Evolutionary conservation across 116 monocot genomes (phyloP).

Genomic region (Dioscorea cayenensis): DNA sequence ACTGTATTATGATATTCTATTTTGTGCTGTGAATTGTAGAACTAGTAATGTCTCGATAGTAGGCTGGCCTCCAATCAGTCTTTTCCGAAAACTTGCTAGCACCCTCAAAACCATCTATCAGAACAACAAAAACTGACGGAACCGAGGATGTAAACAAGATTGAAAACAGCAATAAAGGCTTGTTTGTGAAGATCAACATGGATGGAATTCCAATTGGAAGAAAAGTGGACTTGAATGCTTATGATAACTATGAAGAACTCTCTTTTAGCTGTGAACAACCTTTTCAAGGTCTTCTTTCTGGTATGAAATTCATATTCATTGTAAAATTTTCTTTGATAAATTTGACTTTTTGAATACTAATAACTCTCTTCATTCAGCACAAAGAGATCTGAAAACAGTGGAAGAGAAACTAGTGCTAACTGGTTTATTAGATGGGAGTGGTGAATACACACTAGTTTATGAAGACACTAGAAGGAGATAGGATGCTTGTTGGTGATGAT

Average conservation of each 20-base stretch:
- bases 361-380: slow-evolving; percentile 27
- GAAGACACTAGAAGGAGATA: slow-evolving; percentile 79
- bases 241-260: slow-evolving; percentile 51
- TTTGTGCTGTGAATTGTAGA: slow-evolving; percentile 1
- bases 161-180: slow-evolving; percentile 16
- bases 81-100: slow-evolving; percentile 52
- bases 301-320: slow-evolving; percentile 12
- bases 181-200: slow-evolving; percentile 76
- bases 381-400: slow-evolving; percentile 25
- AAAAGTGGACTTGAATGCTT: slow-evolving; percentile 58
- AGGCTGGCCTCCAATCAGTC: slow-evolving; percentile 65
- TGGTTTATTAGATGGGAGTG: slow-evolving; percentile 53
- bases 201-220: slow-evolving; percentile 75
- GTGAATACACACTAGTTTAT: slow-evolving; percentile 82
- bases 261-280: slow-evolving; percentile 54
- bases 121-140: slow-evolving; percentile 7
- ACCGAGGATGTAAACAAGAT: slow-evolving; percentile 1
- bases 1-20: neutral
- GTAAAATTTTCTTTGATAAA: neutral
- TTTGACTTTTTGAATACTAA: neutral
- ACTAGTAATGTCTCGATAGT: slow-evolving; percentile 30
- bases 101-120: slow-evolving; percentile 30
- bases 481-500: slow-evolving; percentile 76
- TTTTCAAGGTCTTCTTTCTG: slow-evolving; percentile 61
- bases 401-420: slow-evolving; percentile 31